Conservation (phyloP, 1,284 basidiomycete species). For the Butyriboletus appendiculatus region DNA sequence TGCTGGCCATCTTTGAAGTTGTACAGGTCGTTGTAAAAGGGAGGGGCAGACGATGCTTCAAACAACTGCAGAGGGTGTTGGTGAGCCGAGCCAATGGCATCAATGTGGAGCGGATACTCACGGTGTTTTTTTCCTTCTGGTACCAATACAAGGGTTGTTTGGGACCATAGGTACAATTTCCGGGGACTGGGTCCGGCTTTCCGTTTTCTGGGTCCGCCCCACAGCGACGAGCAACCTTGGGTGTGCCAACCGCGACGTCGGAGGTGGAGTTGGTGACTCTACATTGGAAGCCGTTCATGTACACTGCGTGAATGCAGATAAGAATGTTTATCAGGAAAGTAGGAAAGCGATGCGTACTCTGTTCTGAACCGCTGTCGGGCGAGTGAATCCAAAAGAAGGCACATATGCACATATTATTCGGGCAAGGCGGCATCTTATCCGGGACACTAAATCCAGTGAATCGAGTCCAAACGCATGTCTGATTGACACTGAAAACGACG, state of each 20-base stretch:
- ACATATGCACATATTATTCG: slow-evolving; percentile 64
- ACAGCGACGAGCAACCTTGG: slow-evolving; percentile 57
- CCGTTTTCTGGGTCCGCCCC: slow-evolving; percentile 51
- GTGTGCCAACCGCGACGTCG: slow-evolving; percentile 49
- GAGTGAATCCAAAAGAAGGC: slow-evolving; percentile 76
- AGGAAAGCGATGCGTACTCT: slow-evolving; percentile 38
- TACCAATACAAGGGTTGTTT: slow-evolving; percentile 69
- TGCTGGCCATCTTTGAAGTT: slow-evolving; percentile 49
- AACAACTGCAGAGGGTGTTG: slow-evolving; percentile 36
- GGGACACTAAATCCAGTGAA: slow-evolving; percentile 69
- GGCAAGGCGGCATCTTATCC: slow-evolving; percentile 64
- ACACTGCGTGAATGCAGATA: slow-evolving; percentile 41
- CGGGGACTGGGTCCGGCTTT: slow-evolving; percentile 42
- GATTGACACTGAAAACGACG: slow-evolving; percentile 69
- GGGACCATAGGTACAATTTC: slow-evolving; percentile 69
- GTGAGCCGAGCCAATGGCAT: not conserved
- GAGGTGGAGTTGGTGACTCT: slow-evolving; percentile 58
- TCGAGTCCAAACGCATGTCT: slow-evolving; percentile 68
- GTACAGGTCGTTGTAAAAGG: slow-evolving; percentile 46
- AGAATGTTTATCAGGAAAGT: not conserved
- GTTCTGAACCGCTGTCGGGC: slow-evolving; percentile 45
- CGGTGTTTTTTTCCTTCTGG: slow-evolving; percentile 63
- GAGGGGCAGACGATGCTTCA: slow-evolving; percentile 43
- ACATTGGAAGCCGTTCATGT: slow-evolving; percentile 79
- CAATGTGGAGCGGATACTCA: slow-evolving; percentile 23